Base-by-base conservation (phyloP, 306 rosid species). In the Geum urbanum region DNA sequence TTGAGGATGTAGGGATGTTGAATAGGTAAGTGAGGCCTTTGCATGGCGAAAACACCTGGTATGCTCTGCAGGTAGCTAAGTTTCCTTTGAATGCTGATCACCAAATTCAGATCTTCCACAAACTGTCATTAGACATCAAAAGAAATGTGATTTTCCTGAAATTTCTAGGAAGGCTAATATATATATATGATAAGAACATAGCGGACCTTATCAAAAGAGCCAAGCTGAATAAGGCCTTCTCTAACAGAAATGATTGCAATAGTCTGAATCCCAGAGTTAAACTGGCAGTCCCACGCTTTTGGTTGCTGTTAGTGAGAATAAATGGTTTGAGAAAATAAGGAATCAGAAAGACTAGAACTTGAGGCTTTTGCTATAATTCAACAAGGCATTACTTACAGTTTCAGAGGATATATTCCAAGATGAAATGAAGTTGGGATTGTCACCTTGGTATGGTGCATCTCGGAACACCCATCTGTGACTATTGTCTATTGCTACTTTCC, bases 161-260 rank as follows among this genome's bases (percentile, higher is more conserved):
- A 57, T 9, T 63, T 63, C 50, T 39, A 41, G 39, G 15, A 57
- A 58, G 41, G 18, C 16, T 27, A 37, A n/a, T 24, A 24, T 24
- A 37, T 64, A 45, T 13, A 49, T 69, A 24, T 15, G 35, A 66
- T 20, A 75, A 24, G 79, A 74, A 24, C 12, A 24, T 0, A 59
- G 68, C 59, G 8, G 8, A 87, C 96, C 92, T 90, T 88, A 74
- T 84, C 79, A 57, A 92, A 87, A 0, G 98, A 92, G 19, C 96
- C 98, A 43, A 92, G 82, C 72, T 92, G 98, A 78, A 90, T 82
- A 60, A 92, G 67, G 78, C 96, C 98, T 80, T 90, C 96, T 84
- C 88, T 87, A 20, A 92, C 96, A 19, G 92, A 88, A 75, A 92
- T 85, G 58, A 82, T 63, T 19, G 85, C 88, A 76, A 92, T 90